Base-by-base conservation (phyloP, 345 rosid species). In the Sapria himalayana region DNA sequence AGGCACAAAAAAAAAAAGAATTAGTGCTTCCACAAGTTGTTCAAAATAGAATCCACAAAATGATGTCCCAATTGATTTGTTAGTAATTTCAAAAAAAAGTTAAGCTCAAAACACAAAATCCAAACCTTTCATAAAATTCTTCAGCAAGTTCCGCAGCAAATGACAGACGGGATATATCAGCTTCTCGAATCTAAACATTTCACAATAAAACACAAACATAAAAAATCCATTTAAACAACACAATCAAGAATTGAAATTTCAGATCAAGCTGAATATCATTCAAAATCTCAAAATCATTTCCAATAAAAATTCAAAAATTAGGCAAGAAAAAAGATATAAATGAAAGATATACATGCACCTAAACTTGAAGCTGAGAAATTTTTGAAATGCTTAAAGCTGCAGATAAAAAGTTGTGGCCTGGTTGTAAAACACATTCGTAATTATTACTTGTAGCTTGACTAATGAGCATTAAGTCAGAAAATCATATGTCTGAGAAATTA, bases 61-160 rank as follows among this genome's bases (percentile, higher is more conserved):
- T 29, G 41, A 24, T 23, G 29, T 23, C 35, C 21, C 15, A 24
- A 48, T n/a, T 29, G 16, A 42, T 25, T 39, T 23, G 42, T 43
- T 14, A 14, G 12, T 27, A 25, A 39, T 19, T 47, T 37, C 46
- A 3, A 23, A 25, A 48, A 44, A 0, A 58, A 14, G 19, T 42
- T 22, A 17, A 39, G 9, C 29, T 51, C 45, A 55, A 39, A 41
- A 23, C 4, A 46, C 25, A 39, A 44, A 54, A 36, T 37, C 20
- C 58, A 60, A 55, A 79, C 93, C 99, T 89, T 70, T 93, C 99
- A 60, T 89, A 89, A 62, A 89, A 89, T 59, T 89, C 99, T 71
- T 89, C 99, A 40, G 99, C 99, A 49, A 89, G 81, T 64, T 89
- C 99, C 57, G 80, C 92, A 50, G 99, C 99, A 65, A 89, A 89